Evolutionary conservation across 73 alveolate genomes (phyloP), one percentile per base, ranked within the genome.

Genomic region (Uronychia setigera): DNA sequence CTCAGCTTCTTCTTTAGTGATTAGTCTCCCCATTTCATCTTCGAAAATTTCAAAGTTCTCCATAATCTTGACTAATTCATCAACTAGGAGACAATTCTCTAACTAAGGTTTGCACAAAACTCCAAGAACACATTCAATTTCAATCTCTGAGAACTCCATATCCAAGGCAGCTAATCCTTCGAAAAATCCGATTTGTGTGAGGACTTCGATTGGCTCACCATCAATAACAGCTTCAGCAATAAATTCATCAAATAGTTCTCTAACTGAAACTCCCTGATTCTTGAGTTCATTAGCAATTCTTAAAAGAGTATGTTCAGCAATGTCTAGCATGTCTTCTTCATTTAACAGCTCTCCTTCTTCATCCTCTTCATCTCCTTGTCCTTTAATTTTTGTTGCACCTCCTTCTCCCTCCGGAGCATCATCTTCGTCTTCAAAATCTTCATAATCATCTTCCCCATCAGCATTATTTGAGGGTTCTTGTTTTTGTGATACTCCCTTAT

Each of bases 321-420:
- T 82, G 79, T 85, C 91, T 25, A 85, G 86, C 91, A 85, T 85
- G 57, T 77, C 79, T 33, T 85, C 91, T 35, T 85, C 91, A 59
- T 83, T 82, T 26, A 83, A 33, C 33, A 75, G 31, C 25, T 83
- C 90, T 28, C 75, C 90, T 76, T 59, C 90, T 11, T 82, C 89
- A 32, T 57, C 81, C 85, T 31, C 77, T 59, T 13, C 74, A 33
- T 31, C 27, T 30, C 25, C n/a, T 77, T 29, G 29, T n/a, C n/a
- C n/a, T n/a, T n/a, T n/a, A n/a, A n/a, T n/a, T n/a, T n/a, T n/a
- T n/a, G n/a, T 46, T 46, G 67, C 67, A 11, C 67, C 67, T 46
- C 67, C 67, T 46, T 19, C 67, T 46, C 67, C 19, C 19, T 19
- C 19, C 67, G n/a, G n/a, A n/a, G n/a, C 67, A 11, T 46, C 67